A percentile compares a stretch with the other conserved stretches of the same genome.
Conservation (phyloP, 108 stramenopile genomes). For the Cylindrotheca closterium region DNA sequence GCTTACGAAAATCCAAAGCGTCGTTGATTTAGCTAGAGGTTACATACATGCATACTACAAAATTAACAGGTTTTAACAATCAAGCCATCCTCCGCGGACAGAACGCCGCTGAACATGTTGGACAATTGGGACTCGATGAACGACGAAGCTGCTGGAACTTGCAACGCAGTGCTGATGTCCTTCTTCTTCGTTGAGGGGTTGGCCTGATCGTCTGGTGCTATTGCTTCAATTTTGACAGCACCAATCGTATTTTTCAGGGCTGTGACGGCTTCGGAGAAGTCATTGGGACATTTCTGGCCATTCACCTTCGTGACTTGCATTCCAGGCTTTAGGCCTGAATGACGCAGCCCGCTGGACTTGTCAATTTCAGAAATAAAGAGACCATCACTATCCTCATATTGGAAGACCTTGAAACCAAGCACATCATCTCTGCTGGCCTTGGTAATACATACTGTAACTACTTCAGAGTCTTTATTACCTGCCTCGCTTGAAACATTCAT, state of each 20-base stretch:
- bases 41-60: too few species aligned
- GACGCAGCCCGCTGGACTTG: not conserved
- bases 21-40: too few species aligned
- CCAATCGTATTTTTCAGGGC: not conserved
- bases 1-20: not conserved
- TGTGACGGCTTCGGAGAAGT: not conserved
- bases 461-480: not conserved
- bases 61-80: too few species aligned
- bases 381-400: not conserved
- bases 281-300: not conserved
- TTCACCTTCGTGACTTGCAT: not conserved
- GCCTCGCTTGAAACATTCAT: too few species aligned
- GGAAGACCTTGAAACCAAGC: not conserved
- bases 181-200: too few species aligned
- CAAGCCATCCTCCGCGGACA: too few species aligned
- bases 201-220: too few species aligned
- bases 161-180: too few species aligned
- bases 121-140: too few species aligned
- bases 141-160: too few species aligned
- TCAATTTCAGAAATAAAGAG: not conserved
- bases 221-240: not conserved
- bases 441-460: not conserved
- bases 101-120: too few species aligned
- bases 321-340: not conserved
- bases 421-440: not conserved